Conservation (phyloP, 2,329 filamentous ascomycete genomes). For the Pyrenochaeta sp. region DNA sequence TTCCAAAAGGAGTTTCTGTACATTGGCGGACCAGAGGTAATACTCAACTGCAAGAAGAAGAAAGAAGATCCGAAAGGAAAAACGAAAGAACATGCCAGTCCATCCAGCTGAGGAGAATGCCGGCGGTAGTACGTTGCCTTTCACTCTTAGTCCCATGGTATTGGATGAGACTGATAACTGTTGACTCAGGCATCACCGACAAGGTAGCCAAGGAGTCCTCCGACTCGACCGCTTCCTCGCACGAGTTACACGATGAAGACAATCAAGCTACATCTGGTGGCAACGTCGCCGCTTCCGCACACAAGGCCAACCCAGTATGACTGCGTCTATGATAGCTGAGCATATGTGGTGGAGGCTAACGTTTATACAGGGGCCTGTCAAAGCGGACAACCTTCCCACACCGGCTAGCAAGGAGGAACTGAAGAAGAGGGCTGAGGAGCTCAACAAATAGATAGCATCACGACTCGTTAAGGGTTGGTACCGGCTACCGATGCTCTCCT, state of each 20-base stretch:
- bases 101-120: constrained; percentile 53
- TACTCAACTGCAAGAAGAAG: constrained; percentile 6
- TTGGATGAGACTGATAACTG: not conserved
- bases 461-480: not conserved
- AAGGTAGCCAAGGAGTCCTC: constrained; percentile 55
- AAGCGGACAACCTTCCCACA: constrained; percentile 55
- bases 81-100: constrained; percentile 50
- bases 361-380: constrained; percentile 52
- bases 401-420: constrained; percentile 59
- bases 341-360: constrained; percentile 9
- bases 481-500: not conserved
- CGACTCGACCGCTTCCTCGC: constrained; percentile 51
- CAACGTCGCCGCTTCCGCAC: constrained; percentile 45
- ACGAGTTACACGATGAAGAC: constrained; percentile 46
- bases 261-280: constrained; percentile 46
- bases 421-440: constrained; percentile 59
- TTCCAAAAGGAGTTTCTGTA: constrained; percentile 14
- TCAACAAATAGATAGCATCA: constrained; percentile 54
- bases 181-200: constrained; percentile 52
- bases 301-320: constrained; percentile 53
- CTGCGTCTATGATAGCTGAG: not conserved
- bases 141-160: not conserved
- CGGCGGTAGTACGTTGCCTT: constrained; percentile 47
- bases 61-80: constrained; percentile 12
- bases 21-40: constrained; percentile 14